These are phyloP conservation scores for Plectosphaerella plurivora DNA, from an alignment of 2,329 filamentous ascomycete species.

Conservation along the genomic window DNA sequence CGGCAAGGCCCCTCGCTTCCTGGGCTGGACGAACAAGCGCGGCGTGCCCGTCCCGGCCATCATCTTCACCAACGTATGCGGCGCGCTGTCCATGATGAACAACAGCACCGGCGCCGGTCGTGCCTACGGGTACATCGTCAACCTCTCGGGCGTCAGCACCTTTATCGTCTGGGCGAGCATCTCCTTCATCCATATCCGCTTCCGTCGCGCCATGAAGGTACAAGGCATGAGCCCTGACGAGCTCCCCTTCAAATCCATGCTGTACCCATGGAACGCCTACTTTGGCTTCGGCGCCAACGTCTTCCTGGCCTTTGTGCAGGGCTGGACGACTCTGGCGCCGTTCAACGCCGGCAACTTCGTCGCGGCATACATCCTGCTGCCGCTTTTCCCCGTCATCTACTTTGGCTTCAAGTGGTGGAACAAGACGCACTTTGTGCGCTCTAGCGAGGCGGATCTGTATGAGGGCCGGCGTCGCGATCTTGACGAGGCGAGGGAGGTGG, in stretches of 20 bases:
- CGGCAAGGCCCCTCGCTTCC: slow-evolving; percentile 63
- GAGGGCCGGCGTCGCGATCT: slow-evolving; percentile 51
- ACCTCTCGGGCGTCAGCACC: slow-evolving; percentile 64
- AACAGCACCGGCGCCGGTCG: slow-evolving; percentile 60
- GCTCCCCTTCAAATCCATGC: slow-evolving; percentile 50
- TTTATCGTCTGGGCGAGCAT: slow-evolving; percentile 71
- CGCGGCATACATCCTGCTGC: slow-evolving; percentile 58
- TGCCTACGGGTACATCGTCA: slow-evolving; percentile 67
- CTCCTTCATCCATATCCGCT: slow-evolving; percentile 66
- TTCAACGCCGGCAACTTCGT: slow-evolving; percentile 57
- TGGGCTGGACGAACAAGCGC: slow-evolving; percentile 62
- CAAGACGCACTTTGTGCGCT: slow-evolving; percentile 45
- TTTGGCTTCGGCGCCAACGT: slow-evolving; percentile 53
- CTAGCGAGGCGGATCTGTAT: slow-evolving; percentile 51
- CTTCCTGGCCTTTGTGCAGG: slow-evolving; percentile 57
- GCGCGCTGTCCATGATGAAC: slow-evolving; percentile 72
- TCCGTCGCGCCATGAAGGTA: slow-evolving; percentile 57
- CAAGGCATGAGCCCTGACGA: slow-evolving; percentile 52
- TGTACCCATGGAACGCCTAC: slow-evolving; percentile 56
- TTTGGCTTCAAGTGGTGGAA: slow-evolving; percentile 49
- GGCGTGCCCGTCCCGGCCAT: slow-evolving; percentile 61
- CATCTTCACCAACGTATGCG: slow-evolving; percentile 65
- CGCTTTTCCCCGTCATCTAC: slow-evolving; percentile 56
- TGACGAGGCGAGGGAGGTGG: slow-evolving; percentile 36
- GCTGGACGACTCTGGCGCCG: slow-evolving; percentile 55